Evolutionary conservation across 805 yeast species (phyloP), one percentile per base, ranked within the genome.

Genomic region (Pichia cephalocereana): DNA sequence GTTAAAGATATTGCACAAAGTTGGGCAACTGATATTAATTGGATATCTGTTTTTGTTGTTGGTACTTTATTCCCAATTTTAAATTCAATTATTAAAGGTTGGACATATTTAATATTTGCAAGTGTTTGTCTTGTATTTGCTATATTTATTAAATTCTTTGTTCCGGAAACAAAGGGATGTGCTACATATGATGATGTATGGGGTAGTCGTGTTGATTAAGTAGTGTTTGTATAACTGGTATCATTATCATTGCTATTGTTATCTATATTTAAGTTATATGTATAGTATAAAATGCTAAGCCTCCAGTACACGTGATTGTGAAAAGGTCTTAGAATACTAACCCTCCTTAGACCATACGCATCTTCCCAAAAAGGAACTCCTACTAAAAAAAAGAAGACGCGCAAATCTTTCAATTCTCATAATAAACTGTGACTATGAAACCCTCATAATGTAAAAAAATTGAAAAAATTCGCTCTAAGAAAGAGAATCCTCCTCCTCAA

Each of bases 1-100:
- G 91, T 91, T 2, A 81, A 80, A 49, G 90, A 90, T 3, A 71
- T 80, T 41, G 97, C 98, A 0, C 99, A 93, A 66, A 83, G 96
- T 61, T 83, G 86, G 72, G 98, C 96, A 12, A 88, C 93, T 0
- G 78, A 87, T 14, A 78, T 86, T 69, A 93, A 91, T 63, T 91
- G 97, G 97, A 56, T 86, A 11, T 84, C 96, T 10, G 88, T 96
- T 0, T 91, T 93, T 59, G 55, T 81, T 0, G 80, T 87, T 32
- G 96, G 96, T 1, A 83, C 74, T 52, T 60, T 80, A 19, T 91
- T 93, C 72, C 99, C 99, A 1, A 65, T 82, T 5, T 62, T 86
- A 27, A 80, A 83, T 62, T 65, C 69, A 14, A 53, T 65, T 48
- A 62, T 90, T 38, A 96, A 96, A 10, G 89, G 96, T 0, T 79